These are phyloP conservation scores for Thermomyces lanuginosus DNA, from an alignment of 2,329 filamentous ascomycete genomes.

Conservation along the genomic window DNA sequence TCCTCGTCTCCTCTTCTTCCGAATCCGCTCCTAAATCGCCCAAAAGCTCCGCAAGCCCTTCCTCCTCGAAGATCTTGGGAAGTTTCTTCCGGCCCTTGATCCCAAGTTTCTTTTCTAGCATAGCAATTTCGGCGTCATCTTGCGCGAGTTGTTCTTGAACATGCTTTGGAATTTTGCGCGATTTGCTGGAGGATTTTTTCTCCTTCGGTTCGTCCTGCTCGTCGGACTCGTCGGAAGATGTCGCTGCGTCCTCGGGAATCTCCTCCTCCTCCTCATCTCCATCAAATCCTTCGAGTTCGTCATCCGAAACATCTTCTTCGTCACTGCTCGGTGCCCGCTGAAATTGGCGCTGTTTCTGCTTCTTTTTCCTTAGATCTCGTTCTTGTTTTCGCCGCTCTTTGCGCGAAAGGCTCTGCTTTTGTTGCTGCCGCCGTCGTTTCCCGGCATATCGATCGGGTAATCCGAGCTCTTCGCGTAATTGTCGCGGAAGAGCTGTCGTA, in stretches of 20 bases:
- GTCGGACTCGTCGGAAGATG: constrained; percentile 4
- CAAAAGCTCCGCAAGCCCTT: constrained; percentile 66
- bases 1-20: constrained; percentile 31
- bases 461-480: constrained; percentile 25
- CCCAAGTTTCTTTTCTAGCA: constrained; percentile 73
- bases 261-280: constrained; percentile 11
- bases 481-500: constrained; percentile 26
- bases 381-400: constrained; percentile 55
- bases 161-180: constrained; percentile 16
- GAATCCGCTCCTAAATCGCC: constrained; percentile 46
- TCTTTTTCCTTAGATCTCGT: constrained; percentile 46
- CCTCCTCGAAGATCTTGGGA: constrained; percentile 58
- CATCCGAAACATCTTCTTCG: constrained; percentile 14
- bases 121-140: constrained; percentile 79
- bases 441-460: constrained; percentile 21
- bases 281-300: constrained; percentile 8
- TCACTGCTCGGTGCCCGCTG: constrained; percentile 6
- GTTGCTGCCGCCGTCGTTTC: constrained; percentile 16
- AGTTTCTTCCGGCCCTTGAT: constrained; percentile 61
- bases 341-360: constrained; percentile 14
- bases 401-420: constrained; percentile 24
- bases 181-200: constrained; percentile 8
- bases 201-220: constrained; percentile 7
- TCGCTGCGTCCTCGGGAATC: background rate
- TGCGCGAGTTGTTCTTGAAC: constrained; percentile 52